These are phyloP conservation scores for Lodderomyces metapsilosis DNA, from an alignment of 1,139 yeast species.

Conservation along the genomic window DNA sequence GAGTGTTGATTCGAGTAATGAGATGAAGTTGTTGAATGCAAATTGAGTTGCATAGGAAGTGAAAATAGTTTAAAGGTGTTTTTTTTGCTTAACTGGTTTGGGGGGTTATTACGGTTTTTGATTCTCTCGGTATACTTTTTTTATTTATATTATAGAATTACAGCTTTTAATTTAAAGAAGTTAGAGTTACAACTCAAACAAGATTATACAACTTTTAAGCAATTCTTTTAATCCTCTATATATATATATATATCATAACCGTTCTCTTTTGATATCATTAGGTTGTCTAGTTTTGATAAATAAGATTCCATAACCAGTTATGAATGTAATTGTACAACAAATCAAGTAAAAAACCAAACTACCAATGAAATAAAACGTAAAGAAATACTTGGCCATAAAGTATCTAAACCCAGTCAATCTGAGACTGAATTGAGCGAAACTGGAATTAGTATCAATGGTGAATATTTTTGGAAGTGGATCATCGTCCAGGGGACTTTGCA, in stretches of 20 bases:
- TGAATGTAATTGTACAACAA: slow-evolving; percentile 28
- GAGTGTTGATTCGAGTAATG: slow-evolving; percentile 40
- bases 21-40: slow-evolving; percentile 41
- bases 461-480: slow-evolving; percentile 1
- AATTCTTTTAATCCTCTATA: too few species aligned
- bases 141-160: not conserved
- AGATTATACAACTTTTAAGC: too few species aligned
- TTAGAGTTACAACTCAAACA: too few species aligned
- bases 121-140: not conserved
- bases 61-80: not conserved
- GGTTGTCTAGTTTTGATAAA: not conserved
- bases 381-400: slow-evolving; percentile 51
- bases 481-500: not conserved
- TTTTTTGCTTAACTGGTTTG: not conserved
- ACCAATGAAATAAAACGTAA: slow-evolving; percentile 49
- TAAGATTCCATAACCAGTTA: slow-evolving; percentile 21
- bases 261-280: too few species aligned
- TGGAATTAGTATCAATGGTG: slow-evolving; percentile 13
- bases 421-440: slow-evolving; percentile 20
- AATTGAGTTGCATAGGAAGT: slow-evolving; percentile 14
- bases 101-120: not conserved
- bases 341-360: slow-evolving; percentile 48
- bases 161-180: too few species aligned
- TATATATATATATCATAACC: too few species aligned
- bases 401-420: slow-evolving; percentile 60